Base-by-base conservation (phyloP, 164 flowering plant species). In the Euptelea pleiosperma region DNA sequence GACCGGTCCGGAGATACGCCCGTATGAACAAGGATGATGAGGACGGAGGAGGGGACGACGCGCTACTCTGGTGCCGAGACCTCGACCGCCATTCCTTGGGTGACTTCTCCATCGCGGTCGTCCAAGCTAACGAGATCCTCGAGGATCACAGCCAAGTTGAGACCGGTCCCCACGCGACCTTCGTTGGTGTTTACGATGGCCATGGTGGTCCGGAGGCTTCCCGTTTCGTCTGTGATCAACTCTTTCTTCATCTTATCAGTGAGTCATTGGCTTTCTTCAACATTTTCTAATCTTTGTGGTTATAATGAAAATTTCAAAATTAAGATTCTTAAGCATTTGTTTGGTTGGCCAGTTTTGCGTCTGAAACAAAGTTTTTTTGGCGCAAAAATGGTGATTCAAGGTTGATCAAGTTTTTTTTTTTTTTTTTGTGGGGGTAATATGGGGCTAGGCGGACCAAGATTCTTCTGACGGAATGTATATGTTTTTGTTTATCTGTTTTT, bases 61-160 rank as follows among this genome's bases (percentile, higher is more conserved):
- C 76, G 1, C 71, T 83, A 22, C 58, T 86, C 29, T 89, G 96
- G 96, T 72, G 40, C 60, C 60, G 73, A 42, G 86, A 83, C 61
- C 79, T 84, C 9, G 81, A 78, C 25, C 78, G 72, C 61, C 89
- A 86, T 67, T 73, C 71, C 8, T 55, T 34, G 21, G 97, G 96
- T 0, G 91, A 84, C 8, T 82, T 84, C 66, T 91, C 97, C 10
- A 68, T 76, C 49, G 89, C 93, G 1, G 86, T 86, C 0, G 84
- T 82, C 6, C 91, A 82, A 71, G 93, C 86, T 33, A 87, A 91
- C 67, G 75, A 62, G 49, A 63, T 51, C 16, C 31, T 91, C 0
- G 97, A 91, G 61, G 96, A 91, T 71, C 84, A 86, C 6, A 79
- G 96, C 66, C 97, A 84, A 65, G 93, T 91, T 14, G 93, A 84